Base-by-base conservation (phyloP, 495 filamentous ascomycete genomes). In the Talaromyces liani region DNA sequence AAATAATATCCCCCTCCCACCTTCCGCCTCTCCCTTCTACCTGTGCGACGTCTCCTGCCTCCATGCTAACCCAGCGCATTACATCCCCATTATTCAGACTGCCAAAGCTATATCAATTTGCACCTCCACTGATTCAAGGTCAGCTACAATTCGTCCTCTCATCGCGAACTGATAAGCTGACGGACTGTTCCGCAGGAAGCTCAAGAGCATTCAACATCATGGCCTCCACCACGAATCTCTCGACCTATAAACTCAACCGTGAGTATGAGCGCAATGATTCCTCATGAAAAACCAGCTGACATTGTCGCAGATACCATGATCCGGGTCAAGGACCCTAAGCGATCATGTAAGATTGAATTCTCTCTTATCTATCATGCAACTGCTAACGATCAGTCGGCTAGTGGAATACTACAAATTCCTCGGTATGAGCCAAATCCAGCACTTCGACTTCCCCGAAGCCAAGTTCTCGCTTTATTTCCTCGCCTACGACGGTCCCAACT, bases 401-500 rank as follows among this genome's bases (percentile, higher is more conserved):
- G 87, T 97, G 77, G 90, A 94, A 68, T 98, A 91, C 81, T 98
- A 98, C 75, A 85, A 96, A 67, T 90, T 91, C 79, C 89, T 98
- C 16, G 94, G 94, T 67, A 85, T 98, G 81, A 91, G 78, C 73
- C 77, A 92, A 68, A 83, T 98, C 73, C 84, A 89, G 65, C 89
- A 90, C 71, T 80, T 92, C 39, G 80, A 87, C 58, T 83, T 84
- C 66, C 82, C 86, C 39, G 91, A 96, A 61, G 85, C 86, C 71
- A 95, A 93, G 66, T 97, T 97, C 75, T 90, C 92, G 71, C 85
- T 96, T 45, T 80, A 80, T 68, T 80, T 81, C 69, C 73, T 81
- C 33, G 73, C 74, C 55, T 81, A 81, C 65, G 67, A 91, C 86
- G 90, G 88, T 79, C 64, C 91, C 81, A n/a, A 85, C 84, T 72